phyloP scores from a whole-genome alignment of 345 rosid genomes.

The Sonneratia alba region DNA sequence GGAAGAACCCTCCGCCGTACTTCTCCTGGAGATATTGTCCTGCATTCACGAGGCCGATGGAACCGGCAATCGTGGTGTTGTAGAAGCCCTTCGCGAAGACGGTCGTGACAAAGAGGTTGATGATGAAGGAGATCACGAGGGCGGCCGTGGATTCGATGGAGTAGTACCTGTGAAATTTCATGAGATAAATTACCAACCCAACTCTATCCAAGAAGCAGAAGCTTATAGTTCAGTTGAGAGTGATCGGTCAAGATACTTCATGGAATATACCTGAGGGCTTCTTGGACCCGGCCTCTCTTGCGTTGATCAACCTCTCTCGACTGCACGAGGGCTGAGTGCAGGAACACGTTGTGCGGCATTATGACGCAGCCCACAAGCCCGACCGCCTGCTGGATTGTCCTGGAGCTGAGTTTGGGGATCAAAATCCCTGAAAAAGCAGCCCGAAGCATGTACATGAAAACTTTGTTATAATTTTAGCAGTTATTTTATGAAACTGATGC shows the following conservation, averaged over 20 bases:
- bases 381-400: conserved; percentile 81
- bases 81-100: conserved; percentile 89
- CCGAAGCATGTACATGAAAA: not conserved
- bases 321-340: conserved; percentile 92
- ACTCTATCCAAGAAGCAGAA: not conserved
- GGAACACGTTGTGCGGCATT: conserved; percentile 93
- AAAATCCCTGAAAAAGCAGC: conserved; percentile 45
- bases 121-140: conserved; percentile 62
- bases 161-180: conserved; percentile 31
- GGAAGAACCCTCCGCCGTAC: conserved; percentile 81
- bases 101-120: conserved; percentile 80
- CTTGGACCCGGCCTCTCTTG: conserved; percentile 60
- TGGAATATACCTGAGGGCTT: conserved; percentile 43
- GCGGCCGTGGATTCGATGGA: conserved; percentile 72
- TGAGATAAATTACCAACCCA: not conserved
- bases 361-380: conserved; percentile 94
- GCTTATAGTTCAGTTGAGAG: not conserved
- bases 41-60: conserved; percentile 73
- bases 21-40: conserved; percentile 86
- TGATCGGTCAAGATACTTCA: not conserved
- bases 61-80: conserved; percentile 59
- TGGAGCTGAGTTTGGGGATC: conserved; percentile 74
- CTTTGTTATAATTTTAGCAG: not conserved
- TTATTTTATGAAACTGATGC: not conserved
- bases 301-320: conserved; percentile 64